Base-by-base conservation (phyloP, 2,329 filamentous ascomycete species). In the Rhynchosporium secalis region DNA sequence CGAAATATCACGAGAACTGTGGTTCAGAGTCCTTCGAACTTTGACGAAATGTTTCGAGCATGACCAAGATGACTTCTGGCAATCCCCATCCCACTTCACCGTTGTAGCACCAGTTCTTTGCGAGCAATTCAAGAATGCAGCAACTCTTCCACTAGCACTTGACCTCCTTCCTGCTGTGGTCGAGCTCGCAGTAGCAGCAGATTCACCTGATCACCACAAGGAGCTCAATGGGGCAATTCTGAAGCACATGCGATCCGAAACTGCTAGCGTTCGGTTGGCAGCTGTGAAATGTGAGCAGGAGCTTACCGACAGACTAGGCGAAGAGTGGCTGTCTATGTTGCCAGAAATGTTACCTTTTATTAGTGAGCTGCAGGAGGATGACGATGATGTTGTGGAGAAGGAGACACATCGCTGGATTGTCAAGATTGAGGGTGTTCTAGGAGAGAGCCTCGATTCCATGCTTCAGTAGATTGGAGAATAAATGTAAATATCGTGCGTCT, bases 261-360 rank as follows among this genome's bases (percentile, higher is more conserved):
- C 85, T 60, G 80, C 89, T 7, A 80, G 84, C 29, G 88, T 94
- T 7, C 84, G 95, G 15, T 79, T 98, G 40, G 91, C 90, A 1
- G 92, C 91, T 0, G 88, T 99, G 41, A 87, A 87, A 76, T 89
- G 89, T 69, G 86, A 98, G 78, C 89, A 92, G 73, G 84, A 83
- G 13, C 80, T 98, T 66, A 96, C 92, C 12, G 86, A 90, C 69
- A 81, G 85, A 54, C 78, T 98, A 31, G 93, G 93, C 63, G 93
- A 98, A 75, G 95, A 99, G 73, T 99, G 95, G 95, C 78, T 99
- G 63, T 85, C 87, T 1, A 84, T 96, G 79, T 76, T 98, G 73
- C 92, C 94, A 0, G 95, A 99, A 82, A 98, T 97, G 89, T 78
- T 99, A 74, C 94, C 96, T 26, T 91, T 94, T 67, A 96, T 99